Evolutionary conservation across 805 yeast genomes (phyloP), one percentile per base, ranked within the genome.

Genomic region (Wickerhamomyces bovis): DNA sequence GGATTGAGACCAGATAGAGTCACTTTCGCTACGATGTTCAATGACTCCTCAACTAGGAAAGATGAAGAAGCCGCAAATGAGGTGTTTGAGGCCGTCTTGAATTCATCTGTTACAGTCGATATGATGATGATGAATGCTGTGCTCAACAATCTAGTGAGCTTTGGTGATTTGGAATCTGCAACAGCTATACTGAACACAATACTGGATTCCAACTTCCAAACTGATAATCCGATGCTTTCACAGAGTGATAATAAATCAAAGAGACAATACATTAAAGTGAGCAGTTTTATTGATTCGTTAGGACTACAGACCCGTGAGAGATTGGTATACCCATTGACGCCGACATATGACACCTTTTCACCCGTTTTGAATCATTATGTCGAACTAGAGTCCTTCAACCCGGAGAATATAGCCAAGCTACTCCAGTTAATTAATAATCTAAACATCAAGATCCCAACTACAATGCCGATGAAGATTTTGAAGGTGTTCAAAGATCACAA

Each of bases 1-100:
- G 41, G 42, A 9, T 36, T 62, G n/a, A 30, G 42, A 13, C 56
- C 62, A 22, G 69, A 69, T 50, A 47, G 72, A 36, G 52, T 53
- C 40, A 66, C 72, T 1, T 54, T 56, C 41, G 52, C 55, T 36
- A 43, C 54, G 5, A 42, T 54, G 36, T 44, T 66, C 47, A 30
- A 50, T 20, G 20, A 10, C 47, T 49, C 41, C 43, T 52, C 28
- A 56, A 58, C 16, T n/a, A 19, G 3, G 33, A 38, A 38, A 13
- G 48, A 42, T 5, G 5, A 28, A 15, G 48, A 49, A 9, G 44
- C 44, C 5, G 31, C 44, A 4, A 15, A 16, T 1, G 26, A 25
- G 5, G 7, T 50, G 4, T 35, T 54, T 12, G 19, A 30, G 19
- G 16, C 38, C 49, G 41, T 13, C 45, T 43, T 23, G 26, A 19